A percentile compares a stretch with the other conserved stretches of the same genome.
These are phyloP conservation scores for Incumbomyces delicatus DNA, from an alignment of 2,329 filamentous ascomycete genomes.

Conservation along the genomic window DNA sequence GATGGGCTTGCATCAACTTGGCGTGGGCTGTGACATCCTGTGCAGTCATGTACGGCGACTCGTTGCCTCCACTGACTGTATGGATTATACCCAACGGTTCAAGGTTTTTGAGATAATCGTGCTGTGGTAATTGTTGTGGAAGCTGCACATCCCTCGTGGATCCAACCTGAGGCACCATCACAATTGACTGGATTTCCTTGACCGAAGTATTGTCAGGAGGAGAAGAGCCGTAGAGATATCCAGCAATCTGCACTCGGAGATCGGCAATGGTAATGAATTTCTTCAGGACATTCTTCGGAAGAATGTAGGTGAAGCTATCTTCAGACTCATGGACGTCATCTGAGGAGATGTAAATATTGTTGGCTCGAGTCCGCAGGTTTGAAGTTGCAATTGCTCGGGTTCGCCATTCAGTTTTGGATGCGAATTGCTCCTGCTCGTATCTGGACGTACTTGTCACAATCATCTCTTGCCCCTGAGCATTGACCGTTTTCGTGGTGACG, in stretches of 20 bases:
- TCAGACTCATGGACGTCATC: conserved; percentile 81
- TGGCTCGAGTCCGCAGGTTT: conserved; percentile 83
- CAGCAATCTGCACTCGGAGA: conserved; percentile 89
- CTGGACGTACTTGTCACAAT: conserved; percentile 97
- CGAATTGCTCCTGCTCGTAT: conserved; percentile 95
- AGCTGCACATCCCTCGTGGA: conserved; percentile 86
- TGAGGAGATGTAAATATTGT: conserved; percentile 98
- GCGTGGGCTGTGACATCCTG: conserved; percentile 91
- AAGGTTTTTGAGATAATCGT: conserved; percentile 76
- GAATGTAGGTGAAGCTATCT: conserved; percentile 84
- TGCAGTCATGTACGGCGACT: conserved; percentile 92
- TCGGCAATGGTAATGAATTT: conserved; percentile 97
- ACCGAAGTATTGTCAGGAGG: conserved; percentile 91
- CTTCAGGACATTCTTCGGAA: conserved; percentile 98
- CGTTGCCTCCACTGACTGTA: conserved; percentile 76
- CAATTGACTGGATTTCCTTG: conserved; percentile 93
- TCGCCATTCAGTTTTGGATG: conserved; percentile 97
- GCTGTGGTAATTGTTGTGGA: conserved; percentile 79
- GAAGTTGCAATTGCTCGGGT: conserved; percentile 93
- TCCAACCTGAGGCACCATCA: conserved; percentile 95
- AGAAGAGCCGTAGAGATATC: conserved; percentile 87
- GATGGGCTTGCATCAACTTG: conserved; percentile 74
- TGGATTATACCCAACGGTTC: conserved; percentile 94
- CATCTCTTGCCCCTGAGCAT: conserved; percentile 92
- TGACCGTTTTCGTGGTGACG: conserved; percentile 96